Percentiles rank a stretch among this genome's conserved stretches.
phyloP scores from a whole-genome alignment of 495 filamentous ascomycete species.

The Terfezia claveryi region DNA sequence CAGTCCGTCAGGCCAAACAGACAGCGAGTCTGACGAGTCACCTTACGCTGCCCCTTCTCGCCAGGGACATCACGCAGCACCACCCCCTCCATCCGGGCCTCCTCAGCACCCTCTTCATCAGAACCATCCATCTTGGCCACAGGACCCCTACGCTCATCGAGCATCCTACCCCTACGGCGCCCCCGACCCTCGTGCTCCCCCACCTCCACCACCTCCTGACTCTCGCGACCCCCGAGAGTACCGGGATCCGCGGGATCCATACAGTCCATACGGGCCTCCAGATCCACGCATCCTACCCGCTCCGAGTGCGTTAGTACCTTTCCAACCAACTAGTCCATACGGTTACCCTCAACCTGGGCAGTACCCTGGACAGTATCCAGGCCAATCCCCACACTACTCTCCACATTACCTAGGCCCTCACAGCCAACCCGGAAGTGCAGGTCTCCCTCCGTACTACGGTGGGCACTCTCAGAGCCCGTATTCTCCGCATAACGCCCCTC shows the following conservation, averaged over 20 bases:
- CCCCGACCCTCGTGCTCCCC: constrained; percentile 1
- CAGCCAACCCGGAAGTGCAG: neutral
- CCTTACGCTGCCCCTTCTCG: constrained; percentile 10
- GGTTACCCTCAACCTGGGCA: constrained; percentile 1
- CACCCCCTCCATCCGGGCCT: constrained; percentile 9
- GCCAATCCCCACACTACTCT: constrained; percentile 2
- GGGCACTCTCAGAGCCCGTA: neutral
- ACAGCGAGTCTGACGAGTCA: constrained; percentile 17
- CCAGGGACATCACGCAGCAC: constrained; percentile 4
- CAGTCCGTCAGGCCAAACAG: constrained; percentile 10
- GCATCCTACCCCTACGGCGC: constrained; percentile 1
- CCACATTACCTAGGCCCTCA: neutral
- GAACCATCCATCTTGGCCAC: constrained; percentile 5
- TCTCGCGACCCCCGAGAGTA: constrained; percentile 1
- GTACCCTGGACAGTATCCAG: constrained; percentile 2
- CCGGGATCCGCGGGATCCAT: constrained; percentile 3
- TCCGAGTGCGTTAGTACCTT: neutral
- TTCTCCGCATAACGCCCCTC: neutral
- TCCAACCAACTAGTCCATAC: neutral
- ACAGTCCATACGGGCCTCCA: constrained; percentile 3
- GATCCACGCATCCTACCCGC: constrained; percentile 1
- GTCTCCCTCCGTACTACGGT: neutral
- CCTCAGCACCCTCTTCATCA: neutral
- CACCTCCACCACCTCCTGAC: neutral
- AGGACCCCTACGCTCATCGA: neutral